A percentile compares a stretch with the other conserved stretches of the same genome.
Conservation (phyloP, 73 alveolate species). For the Paramecium pentaurelia region DNA sequence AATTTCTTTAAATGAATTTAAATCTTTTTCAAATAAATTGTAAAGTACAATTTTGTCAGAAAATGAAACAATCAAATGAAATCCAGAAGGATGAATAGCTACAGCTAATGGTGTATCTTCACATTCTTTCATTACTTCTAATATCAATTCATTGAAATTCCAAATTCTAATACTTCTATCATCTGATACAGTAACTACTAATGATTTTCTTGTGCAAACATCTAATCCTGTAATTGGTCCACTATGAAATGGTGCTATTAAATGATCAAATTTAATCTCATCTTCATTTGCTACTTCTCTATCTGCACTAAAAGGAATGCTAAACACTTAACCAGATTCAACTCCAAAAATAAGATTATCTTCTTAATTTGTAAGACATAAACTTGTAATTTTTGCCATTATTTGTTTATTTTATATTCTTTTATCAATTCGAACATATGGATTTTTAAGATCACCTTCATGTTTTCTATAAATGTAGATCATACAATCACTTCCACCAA, state of each 20-base stretch:
- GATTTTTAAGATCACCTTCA: constrained; percentile 71
- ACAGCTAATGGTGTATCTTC: constrained; percentile 90
- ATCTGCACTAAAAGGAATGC: constrained; percentile 65
- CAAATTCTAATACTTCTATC: constrained; percentile 93
- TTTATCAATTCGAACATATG: constrained; percentile 58
- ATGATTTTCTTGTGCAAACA: constrained; percentile 88
- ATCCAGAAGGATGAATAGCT: constrained; percentile 98
- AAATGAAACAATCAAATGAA: constrained; percentile 89
- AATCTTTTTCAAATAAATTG: constrained; percentile 87
- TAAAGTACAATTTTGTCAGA: constrained; percentile 89
- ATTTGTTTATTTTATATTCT: constrained; percentile 15
- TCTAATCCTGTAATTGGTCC: constrained; percentile 83
- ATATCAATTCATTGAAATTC: constrained; percentile 87
- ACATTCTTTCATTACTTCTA: constrained; percentile 81
- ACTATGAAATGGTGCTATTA: constrained; percentile 75
- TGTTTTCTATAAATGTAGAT: constrained; percentile 67
- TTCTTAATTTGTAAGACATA: constrained; percentile 67
- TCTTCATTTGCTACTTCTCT: constrained; percentile 73
- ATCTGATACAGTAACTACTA: constrained; percentile 83
- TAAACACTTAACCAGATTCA: constrained; percentile 65
- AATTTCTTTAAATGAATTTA: constrained; percentile 81
- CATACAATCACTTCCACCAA: constrained; percentile 71
- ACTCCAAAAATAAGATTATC: constrained; percentile 69
- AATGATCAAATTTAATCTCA: constrained; percentile 68
- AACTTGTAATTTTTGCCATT: constrained; percentile 52